phyloP scores from a whole-genome alignment of 208 protist species.

The Naegleria lovaniensis region DNA sequence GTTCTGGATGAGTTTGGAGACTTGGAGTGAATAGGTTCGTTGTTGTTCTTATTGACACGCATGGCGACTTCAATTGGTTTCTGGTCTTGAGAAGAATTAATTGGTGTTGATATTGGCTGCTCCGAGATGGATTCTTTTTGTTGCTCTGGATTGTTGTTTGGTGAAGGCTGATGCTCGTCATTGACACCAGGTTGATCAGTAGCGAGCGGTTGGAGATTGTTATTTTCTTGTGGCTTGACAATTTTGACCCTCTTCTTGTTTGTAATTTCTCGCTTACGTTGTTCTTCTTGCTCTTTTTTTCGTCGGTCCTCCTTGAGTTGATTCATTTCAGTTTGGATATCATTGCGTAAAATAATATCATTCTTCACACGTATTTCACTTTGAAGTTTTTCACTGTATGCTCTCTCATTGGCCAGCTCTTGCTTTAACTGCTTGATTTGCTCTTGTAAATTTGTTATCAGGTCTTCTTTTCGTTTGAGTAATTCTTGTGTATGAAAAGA shows the following conservation, averaged over 20 bases:
- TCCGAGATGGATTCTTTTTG: too few relatives aligned
- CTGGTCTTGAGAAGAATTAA: too few relatives aligned
- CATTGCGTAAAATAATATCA: not conserved
- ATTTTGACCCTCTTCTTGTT: not conserved
- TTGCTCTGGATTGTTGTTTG: too few relatives aligned
- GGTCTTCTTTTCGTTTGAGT: not conserved
- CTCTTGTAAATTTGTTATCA: not conserved
- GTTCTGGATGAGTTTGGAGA: too few relatives aligned
- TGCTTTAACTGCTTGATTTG: not conserved
- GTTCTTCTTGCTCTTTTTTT: not conserved
- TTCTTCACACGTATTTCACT: not conserved
- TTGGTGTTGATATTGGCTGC: too few relatives aligned
- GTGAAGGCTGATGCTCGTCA: too few relatives aligned
- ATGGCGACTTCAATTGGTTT: too few relatives aligned
- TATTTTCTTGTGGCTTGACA: not conserved
- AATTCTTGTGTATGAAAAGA: not conserved
- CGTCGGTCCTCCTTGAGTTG: not conserved
- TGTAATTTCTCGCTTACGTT: not conserved
- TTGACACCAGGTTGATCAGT: too few relatives aligned
- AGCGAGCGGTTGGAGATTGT: not conserved
- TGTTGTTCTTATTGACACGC: too few relatives aligned
- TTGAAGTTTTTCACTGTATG: not conserved
- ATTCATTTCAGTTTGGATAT: not conserved
- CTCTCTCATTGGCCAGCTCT: not conserved
- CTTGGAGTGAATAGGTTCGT: too few relatives aligned